A percentile compares a stretch with the other conserved stretches of the same genome.
Conservation (phyloP, 225 moss, liverwort and hornwort species). For the Polytrichum commune region DNA sequence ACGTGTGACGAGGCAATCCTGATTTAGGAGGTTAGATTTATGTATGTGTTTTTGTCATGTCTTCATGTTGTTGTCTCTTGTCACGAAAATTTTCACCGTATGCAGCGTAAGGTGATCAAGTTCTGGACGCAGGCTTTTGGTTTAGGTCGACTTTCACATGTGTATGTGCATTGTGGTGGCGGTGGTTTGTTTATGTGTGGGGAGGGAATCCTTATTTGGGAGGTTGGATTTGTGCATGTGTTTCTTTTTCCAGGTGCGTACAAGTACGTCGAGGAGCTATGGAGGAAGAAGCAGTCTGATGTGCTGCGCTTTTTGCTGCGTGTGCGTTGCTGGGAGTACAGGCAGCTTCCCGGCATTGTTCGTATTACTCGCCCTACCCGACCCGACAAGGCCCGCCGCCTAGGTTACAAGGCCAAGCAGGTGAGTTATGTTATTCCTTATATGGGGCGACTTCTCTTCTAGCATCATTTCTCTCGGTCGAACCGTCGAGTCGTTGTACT, state of each 20-base stretch:
- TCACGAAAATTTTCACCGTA: background rate
- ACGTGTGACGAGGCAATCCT: background rate
- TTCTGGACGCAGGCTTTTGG: background rate
- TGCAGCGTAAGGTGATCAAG: background rate
- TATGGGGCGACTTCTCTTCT: background rate
- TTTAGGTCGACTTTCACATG: background rate
- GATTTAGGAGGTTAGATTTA: background rate
- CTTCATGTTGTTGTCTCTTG: background rate
- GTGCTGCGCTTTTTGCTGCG: constrained; percentile 82
- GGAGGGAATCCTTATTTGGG: background rate
- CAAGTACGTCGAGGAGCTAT: constrained; percentile 88
- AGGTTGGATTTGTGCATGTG: background rate
- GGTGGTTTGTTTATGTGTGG: background rate
- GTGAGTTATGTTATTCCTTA: constrained; percentile 7
- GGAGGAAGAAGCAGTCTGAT: constrained; percentile 90
- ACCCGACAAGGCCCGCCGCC: constrained; percentile 83
- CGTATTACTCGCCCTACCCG: constrained; percentile 83
- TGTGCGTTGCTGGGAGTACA: constrained; percentile 90
- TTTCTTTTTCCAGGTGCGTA: constrained; percentile 50
- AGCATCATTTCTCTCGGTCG: too few relatives aligned
- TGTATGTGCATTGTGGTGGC: background rate
- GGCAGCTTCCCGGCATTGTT: constrained; percentile 89
- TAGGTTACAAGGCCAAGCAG: constrained; percentile 92
- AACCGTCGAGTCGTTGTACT: too few relatives aligned
- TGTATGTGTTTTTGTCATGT: background rate